Conservation (phyloP, 257 asterid species). For the Solanum sejunctum region DNA sequence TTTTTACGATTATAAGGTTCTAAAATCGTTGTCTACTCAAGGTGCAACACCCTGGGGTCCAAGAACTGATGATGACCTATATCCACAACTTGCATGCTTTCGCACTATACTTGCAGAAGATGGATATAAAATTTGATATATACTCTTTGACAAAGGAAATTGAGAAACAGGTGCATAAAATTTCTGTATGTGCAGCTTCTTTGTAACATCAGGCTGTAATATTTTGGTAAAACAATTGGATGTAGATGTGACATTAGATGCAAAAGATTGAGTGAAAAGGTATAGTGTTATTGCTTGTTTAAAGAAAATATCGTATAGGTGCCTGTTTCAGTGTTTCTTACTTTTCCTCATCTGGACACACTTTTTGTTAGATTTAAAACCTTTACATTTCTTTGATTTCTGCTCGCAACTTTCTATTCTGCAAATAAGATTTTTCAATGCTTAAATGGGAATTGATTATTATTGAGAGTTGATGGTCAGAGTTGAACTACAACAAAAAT, state of each 20-base stretch:
- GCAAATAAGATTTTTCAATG: not conserved
- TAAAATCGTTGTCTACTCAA: conserved; percentile 7
- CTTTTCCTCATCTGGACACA: not conserved
- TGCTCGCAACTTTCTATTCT: not conserved
- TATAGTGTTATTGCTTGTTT: not conserved
- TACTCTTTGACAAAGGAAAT: conserved; percentile 88
- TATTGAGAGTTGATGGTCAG: not conserved
- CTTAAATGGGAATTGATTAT: not conserved
- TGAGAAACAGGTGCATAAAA: conserved; percentile 73
- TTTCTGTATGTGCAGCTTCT: not conserved
- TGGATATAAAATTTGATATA: conserved; percentile 83
- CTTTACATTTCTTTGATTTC: not conserved
- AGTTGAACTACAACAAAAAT: not conserved
- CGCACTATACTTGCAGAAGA: conserved; percentile 86
- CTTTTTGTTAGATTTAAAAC: not conserved
- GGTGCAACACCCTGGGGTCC: conserved; percentile 97
- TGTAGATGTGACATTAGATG: not conserved
- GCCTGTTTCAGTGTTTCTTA: not conserved
- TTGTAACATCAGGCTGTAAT: not conserved
- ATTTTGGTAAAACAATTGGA: not conserved
- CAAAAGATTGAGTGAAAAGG: not conserved
- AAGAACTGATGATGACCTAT: conserved; percentile 94
- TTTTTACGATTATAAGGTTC: not conserved
- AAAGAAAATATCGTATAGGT: not conserved
- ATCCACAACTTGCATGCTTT: conserved; percentile 88